These are phyloP conservation scores for Mucor irregularis DNA, from an alignment of 371 early-diverging fungal species.

Conservation along the genomic window DNA sequence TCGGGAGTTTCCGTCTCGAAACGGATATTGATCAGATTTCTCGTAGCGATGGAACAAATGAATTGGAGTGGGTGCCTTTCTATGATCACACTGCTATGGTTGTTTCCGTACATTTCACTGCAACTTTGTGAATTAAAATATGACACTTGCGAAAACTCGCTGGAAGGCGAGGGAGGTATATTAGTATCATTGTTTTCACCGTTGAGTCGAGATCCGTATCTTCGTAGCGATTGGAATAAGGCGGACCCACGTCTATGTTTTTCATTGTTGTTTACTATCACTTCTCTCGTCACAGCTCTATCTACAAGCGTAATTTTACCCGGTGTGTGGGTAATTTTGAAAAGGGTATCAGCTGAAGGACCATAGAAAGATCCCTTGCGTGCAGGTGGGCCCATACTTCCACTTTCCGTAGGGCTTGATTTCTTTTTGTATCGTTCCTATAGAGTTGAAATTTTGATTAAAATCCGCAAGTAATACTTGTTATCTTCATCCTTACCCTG, in stretches of 20 bases:
- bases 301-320: slow-evolving; percentile 28
- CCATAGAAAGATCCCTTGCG: slow-evolving; percentile 18
- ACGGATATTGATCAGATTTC: slow-evolving; percentile 20
- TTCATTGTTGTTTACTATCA: neutral
- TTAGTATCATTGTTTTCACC: neutral
- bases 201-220: slow-evolving; percentile 6
- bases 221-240: slow-evolving; percentile 19
- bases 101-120: neutral
- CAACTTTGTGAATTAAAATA: neutral
- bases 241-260: slow-evolving; percentile 15
- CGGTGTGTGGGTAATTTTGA: slow-evolving; percentile 25
- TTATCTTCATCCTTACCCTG: too few species aligned
- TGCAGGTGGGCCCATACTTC: neutral
- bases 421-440: slow-evolving; percentile 43
- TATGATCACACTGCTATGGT: neutral
- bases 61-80: slow-evolving; percentile 37
- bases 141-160: neutral
- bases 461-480: neutral
- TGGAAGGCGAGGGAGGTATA: neutral
- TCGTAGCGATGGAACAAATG: slow-evolving; percentile 31
- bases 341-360: slow-evolving; percentile 21
- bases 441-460: too few species aligned
- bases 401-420: slow-evolving; percentile 41
- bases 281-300: slow-evolving; percentile 13
- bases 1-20: slow-evolving; percentile 30